Percentiles rank a stretch among this genome's conserved stretches.
Evolutionary conservation across 2,329 filamentous ascomycete genomes (phyloP).

Genomic region (Clarireedia homoeocarpa): DNA sequence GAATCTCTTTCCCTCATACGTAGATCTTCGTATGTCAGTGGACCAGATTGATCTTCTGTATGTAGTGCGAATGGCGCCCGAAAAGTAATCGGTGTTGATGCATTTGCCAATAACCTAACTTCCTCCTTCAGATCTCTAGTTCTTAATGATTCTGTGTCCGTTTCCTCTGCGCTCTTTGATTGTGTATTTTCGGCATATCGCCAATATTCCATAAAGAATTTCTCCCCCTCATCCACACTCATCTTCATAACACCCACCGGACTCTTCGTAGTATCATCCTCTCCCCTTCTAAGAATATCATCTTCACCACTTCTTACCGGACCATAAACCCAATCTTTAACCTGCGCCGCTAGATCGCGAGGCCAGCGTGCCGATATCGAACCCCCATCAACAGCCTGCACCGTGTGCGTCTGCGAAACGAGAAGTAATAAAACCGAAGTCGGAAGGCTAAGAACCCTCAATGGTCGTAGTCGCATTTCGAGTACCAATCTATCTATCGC

Average conservation of each 20-base stretch:
- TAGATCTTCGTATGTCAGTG: constrained; percentile 9
- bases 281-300: constrained; percentile 32
- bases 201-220: constrained; percentile 63
- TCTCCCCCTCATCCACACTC: constrained; percentile 61
- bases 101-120: constrained; percentile 19
- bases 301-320: constrained; percentile 35
- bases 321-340: constrained; percentile 41
- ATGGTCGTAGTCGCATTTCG: constrained; percentile 33
- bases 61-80: constrained; percentile 47
- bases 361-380: constrained; percentile 32
- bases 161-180: constrained; percentile 1
- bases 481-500: background rate
- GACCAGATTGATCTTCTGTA: constrained; percentile 20
- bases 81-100: constrained; percentile 29
- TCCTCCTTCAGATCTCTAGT: constrained; percentile 20
- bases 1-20: constrained; percentile 12
- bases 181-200: constrained; percentile 25
- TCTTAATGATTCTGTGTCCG: constrained; percentile 4
- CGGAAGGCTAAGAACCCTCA: constrained; percentile 33
- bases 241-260: constrained; percentile 67
- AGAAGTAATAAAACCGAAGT: constrained; percentile 40
- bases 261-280: constrained; percentile 29
- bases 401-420: constrained; percentile 32
- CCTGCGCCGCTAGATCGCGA: constrained; percentile 36
- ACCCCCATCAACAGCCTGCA: constrained; percentile 22